phyloP scores from a whole-genome alignment of 257 asterid species.

The Verbena officinalis region DNA sequence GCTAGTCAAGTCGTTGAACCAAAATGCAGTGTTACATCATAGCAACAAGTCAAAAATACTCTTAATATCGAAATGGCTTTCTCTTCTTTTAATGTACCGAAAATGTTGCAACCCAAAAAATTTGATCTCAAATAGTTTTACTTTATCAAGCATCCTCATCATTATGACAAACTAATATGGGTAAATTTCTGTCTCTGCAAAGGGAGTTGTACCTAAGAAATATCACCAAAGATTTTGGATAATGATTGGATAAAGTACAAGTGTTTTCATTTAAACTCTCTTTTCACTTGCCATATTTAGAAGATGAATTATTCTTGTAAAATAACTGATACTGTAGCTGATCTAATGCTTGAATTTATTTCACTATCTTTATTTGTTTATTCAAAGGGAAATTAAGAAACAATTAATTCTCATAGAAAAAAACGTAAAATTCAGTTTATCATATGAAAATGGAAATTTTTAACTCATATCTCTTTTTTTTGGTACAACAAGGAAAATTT shows the following conservation, averaged over 20 bases:
- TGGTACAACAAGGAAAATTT: too few relatives aligned
- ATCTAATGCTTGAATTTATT: too few relatives aligned
- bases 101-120: constrained; percentile 18
- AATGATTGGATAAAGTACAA: constrained; percentile 30
- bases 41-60: constrained; percentile 1
- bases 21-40: neutral
- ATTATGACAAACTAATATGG: constrained; percentile 23
- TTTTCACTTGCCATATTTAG: constrained; percentile 17
- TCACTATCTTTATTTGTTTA: too few relatives aligned
- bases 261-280: constrained; percentile 7
- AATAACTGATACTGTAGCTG: neutral
- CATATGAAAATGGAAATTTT: too few relatives aligned
- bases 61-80: constrained; percentile 27
- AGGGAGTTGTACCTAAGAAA: constrained; percentile 22
- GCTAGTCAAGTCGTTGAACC: neutral
- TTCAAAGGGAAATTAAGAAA: too few relatives aligned
- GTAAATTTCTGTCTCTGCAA: constrained; percentile 15
- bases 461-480: too few relatives aligned
- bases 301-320: neutral
- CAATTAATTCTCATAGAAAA: too few relatives aligned
- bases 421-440: too few relatives aligned
- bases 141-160: constrained; percentile 32
- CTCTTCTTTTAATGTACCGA: constrained; percentile 35
- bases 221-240: constrained; percentile 10
- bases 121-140: constrained; percentile 1